Evolutionary conservation across 345 rosid genomes (phyloP), one percentile per base, ranked within the genome.

Genomic region (Triadica sebifera): DNA sequence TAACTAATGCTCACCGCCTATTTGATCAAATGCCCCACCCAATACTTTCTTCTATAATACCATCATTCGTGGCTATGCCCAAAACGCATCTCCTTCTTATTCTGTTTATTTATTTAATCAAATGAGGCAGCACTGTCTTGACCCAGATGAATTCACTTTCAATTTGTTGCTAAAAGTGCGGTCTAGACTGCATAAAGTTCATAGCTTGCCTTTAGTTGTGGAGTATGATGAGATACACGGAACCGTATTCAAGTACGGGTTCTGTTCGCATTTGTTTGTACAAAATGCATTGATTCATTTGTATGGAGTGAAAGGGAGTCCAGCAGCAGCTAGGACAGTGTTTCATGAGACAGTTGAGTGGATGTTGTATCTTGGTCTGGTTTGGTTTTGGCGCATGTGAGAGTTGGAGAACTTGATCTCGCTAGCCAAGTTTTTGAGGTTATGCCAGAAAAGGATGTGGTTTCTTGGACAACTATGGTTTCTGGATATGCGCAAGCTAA

Each of bases 251-350:
- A 83, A 83, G 69, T 68, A 71, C 43, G 83, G 86, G 22, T 77
- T 63, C 22, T 60, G 29, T 56, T 77, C 75, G 8, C 76, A 83
- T 74, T 70, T 68, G 39, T 74, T 67, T 52, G 83, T 80, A 46
- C 83, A 77, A 37, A 83, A 80, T 72, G 79, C 79, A 9, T 57
- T 83, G 79, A 70, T 83, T 60, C 81, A 83, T 79, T 65, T 77
- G 67, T 81, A 77, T 43, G 81, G 78, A 0, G 71, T 41, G 69
- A 69, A 75, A 60, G 68, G 74, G 5, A 15, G n/a, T 46, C 72
- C 77, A 29, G 41, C 8, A 0, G 78, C 71, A 49, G 74, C 77
- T 12, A 52, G 69, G 77, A 62, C 25, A 4, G 75, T 70, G 17
- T 81, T 77, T 74, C 72, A 74, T 63, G 74, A 73, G 77, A 73